A percentile compares a stretch with the other conserved stretches of the same genome.
Conservation (phyloP, 2,329 filamentous ascomycete species). For the Paracamarosporium sp. region DNA sequence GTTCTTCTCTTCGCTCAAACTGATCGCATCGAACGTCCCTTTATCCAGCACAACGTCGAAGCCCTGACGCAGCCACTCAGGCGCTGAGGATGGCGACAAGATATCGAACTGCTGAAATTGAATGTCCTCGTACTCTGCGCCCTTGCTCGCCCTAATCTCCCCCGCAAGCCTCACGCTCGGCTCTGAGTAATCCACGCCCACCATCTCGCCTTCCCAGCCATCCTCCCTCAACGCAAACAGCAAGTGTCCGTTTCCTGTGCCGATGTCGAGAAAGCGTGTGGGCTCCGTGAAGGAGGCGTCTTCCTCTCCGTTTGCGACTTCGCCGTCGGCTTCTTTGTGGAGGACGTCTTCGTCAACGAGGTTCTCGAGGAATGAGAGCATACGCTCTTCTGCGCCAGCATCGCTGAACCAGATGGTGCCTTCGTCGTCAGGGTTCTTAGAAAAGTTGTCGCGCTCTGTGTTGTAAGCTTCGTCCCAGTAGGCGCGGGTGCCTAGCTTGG, state of each 20-base stretch:
- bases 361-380: constrained; percentile 66
- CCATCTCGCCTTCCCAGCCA: constrained; percentile 72
- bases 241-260: constrained; percentile 92
- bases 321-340: constrained; percentile 34
- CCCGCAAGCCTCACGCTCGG: constrained; percentile 76
- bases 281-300: constrained; percentile 11
- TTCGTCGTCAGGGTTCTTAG: constrained; percentile 74
- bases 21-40: constrained; percentile 96
- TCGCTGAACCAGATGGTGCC: constrained; percentile 98
- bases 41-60: constrained; percentile 98
- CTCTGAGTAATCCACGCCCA: constrained; percentile 88
- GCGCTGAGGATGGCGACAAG: constrained; percentile 46
- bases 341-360: constrained; percentile 61
- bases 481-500: constrained; percentile 80
- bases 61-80: constrained; percentile 66
- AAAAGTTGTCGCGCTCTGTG: constrained; percentile 74
- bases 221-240: constrained; percentile 78
- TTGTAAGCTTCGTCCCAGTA: constrained; percentile 72
- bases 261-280: constrained; percentile 79
- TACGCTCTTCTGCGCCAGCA: constrained; percentile 82
- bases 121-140: constrained; percentile 43
- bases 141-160: constrained; percentile 59
- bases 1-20: constrained; percentile 67
- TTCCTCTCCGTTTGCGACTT: constrained; percentile 14
- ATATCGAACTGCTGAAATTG: constrained; percentile 62